Conservation (phyloP, 2,329 filamentous ascomycete genomes). For the Penicillium carneum region DNA sequence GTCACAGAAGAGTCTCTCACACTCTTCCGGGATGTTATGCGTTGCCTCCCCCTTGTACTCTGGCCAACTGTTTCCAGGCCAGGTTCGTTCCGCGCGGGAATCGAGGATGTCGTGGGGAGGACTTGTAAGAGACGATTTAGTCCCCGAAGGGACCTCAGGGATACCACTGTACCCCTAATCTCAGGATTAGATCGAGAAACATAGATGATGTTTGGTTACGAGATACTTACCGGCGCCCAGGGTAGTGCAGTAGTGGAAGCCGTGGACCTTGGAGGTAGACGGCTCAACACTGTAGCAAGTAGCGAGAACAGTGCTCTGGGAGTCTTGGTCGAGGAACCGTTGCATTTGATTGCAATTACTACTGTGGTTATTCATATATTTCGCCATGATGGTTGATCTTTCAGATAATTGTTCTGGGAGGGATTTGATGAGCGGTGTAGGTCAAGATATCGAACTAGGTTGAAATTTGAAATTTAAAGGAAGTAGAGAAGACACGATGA, state of each 20-base stretch:
- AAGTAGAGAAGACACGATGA: conserved; percentile 19
- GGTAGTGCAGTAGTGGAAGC: conserved; percentile 96
- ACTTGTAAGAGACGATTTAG: conserved; percentile 84
- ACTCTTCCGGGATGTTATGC: conserved; percentile 97
- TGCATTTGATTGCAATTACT: conserved; percentile 70
- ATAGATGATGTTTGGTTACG: not conserved
- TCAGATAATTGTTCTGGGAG: conserved; percentile 12
- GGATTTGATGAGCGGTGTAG: conserved; percentile 12
- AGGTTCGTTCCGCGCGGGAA: conserved; percentile 66
- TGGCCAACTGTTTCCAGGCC: conserved; percentile 42
- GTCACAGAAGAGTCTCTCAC: conserved; percentile 99
- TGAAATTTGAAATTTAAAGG: not conserved
- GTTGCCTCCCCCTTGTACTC: conserved; percentile 82
- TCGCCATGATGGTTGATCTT: conserved; percentile 43
- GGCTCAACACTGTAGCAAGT: conserved; percentile 86
- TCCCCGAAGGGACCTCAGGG: conserved; percentile 89
- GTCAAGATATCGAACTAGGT: conserved; percentile 14
- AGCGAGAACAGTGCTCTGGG: conserved; percentile 78
- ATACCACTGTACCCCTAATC: conserved; percentile 83
- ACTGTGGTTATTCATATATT: conserved; percentile 72
- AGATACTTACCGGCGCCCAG: conserved; percentile 72
- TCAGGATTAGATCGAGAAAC: conserved; percentile 11
- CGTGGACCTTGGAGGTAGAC: conserved; percentile 72
- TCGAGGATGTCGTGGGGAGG: conserved; percentile 82
- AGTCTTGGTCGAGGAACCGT: conserved; percentile 60